phyloP scores from a whole-genome alignment of 192 early-diverging fungal genomes.

The Podila minutissima region DNA sequence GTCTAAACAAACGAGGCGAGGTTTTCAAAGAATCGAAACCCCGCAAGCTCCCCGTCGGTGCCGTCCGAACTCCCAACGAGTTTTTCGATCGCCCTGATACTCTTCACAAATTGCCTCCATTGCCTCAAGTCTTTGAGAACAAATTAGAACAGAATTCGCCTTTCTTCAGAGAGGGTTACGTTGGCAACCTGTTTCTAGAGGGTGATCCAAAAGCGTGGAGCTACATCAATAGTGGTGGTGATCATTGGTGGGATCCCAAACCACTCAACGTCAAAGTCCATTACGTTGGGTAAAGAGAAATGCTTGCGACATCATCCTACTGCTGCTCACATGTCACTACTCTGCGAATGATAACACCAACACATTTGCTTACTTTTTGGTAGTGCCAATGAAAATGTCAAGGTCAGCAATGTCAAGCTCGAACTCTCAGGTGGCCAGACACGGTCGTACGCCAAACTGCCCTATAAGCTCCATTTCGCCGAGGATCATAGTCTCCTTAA shows the following conservation, averaged over 20 bases:
- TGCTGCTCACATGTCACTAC: neutral
- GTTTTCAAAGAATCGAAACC: slow-evolving; percentile 6
- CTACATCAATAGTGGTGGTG: slow-evolving; percentile 15
- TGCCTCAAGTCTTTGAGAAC: slow-evolving; percentile 5
- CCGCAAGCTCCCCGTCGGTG: neutral
- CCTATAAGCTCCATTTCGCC: too few species aligned
- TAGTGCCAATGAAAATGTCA: slow-evolving; percentile 18
- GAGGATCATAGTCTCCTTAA: slow-evolving; percentile 13
- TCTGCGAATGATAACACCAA: slow-evolving; percentile 12
- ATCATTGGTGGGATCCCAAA: slow-evolving; percentile 13
- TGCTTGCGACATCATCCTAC: neutral
- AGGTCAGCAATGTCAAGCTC: slow-evolving; percentile 3
- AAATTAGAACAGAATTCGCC: slow-evolving; percentile 14
- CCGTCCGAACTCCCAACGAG: neutral
- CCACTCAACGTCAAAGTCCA: slow-evolving; percentile 13
- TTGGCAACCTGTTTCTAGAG: slow-evolving; percentile 16
- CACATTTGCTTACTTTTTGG: neutral
- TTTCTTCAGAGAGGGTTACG: slow-evolving; percentile 20
- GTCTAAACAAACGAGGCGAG: neutral
- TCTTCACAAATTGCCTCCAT: neutral
- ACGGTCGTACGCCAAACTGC: slow-evolving; percentile 8
- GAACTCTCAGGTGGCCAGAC: slow-evolving; percentile 12
- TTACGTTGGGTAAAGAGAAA: slow-evolving; percentile 9
- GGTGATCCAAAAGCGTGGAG: slow-evolving; percentile 9
- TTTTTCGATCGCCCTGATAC: slow-evolving; percentile 1